Evolutionary conservation across 371 early-diverging fungal species (phyloP).

Genomic region (Zychaea mexicana): DNA sequence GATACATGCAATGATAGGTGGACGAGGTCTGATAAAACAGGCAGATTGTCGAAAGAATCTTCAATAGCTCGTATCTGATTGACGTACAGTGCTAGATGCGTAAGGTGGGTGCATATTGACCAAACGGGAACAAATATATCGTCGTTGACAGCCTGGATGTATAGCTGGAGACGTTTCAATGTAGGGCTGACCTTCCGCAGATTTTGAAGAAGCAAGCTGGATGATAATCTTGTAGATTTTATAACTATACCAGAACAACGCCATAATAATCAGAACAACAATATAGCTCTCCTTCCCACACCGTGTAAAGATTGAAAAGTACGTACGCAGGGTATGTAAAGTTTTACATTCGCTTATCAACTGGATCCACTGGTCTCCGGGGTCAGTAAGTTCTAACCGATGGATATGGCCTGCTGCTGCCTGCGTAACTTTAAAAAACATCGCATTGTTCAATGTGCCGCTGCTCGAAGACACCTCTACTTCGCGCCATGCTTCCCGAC

Average conservation of each 20-base stretch:
- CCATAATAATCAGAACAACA: no score
- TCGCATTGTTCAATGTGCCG: neutral
- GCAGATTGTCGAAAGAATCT: neutral
- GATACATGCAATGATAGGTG: neutral
- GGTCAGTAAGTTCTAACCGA: neutral
- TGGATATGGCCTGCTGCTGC: neutral
- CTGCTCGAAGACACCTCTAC: neutral
- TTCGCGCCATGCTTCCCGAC: neutral
- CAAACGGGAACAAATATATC: neutral
- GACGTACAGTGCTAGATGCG: neutral
- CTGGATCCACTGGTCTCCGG: neutral
- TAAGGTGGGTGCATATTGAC: neutral
- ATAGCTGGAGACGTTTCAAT: neutral
- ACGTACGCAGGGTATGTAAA: neutral
- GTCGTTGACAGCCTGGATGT: neutral
- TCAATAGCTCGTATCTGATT: neutral
- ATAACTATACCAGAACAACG: neutral
- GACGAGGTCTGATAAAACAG: neutral
- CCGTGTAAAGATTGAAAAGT: no score
- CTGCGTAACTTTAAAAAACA: neutral
- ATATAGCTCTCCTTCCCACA: no score
- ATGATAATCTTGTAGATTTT: neutral
- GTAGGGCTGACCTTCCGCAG: neutral
- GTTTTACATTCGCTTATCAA: neutral
- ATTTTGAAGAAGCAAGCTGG: neutral